Evolutionary conservation across 2,329 filamentous ascomycete species (phyloP).

Genomic region (Neopestalotiopsis sp.): DNA sequence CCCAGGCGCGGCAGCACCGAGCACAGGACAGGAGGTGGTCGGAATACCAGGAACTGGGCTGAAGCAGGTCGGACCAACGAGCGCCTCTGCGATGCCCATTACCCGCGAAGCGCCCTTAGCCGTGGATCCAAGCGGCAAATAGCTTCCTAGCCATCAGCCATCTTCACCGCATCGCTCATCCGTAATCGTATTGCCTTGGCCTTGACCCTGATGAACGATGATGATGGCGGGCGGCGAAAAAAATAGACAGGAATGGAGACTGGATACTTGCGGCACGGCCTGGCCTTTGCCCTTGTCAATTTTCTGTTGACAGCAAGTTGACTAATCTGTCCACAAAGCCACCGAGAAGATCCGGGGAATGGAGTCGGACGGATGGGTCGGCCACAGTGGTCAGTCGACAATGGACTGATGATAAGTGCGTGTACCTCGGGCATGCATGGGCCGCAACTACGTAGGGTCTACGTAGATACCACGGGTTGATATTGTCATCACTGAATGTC

Average conservation of each 20-base stretch:
- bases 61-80: neutral
- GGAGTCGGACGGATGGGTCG: conserved; percentile 10
- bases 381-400: neutral
- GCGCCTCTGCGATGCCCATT: neutral
- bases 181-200: conserved; percentile 10
- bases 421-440: neutral
- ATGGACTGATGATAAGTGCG: conserved; percentile 1
- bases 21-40: neutral
- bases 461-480: neutral
- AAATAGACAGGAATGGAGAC: neutral
- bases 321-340: conserved; percentile 15
- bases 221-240: too few species aligned
- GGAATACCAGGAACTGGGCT: neutral
- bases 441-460: neutral
- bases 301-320: conserved; percentile 11
- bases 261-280: neutral
- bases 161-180: conserved; percentile 9
- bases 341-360: conserved; percentile 14
- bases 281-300: neutral
- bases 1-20: neutral
- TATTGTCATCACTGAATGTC: neutral
- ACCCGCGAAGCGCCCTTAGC: conserved; percentile 9
- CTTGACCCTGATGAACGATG: neutral
- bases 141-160: neutral
- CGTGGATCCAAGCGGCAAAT: conserved; percentile 10